Evolutionary conservation across 768 basidiomycete species (phyloP), one percentile per base, ranked within the genome.

Genomic region (Lactarius indigo): DNA sequence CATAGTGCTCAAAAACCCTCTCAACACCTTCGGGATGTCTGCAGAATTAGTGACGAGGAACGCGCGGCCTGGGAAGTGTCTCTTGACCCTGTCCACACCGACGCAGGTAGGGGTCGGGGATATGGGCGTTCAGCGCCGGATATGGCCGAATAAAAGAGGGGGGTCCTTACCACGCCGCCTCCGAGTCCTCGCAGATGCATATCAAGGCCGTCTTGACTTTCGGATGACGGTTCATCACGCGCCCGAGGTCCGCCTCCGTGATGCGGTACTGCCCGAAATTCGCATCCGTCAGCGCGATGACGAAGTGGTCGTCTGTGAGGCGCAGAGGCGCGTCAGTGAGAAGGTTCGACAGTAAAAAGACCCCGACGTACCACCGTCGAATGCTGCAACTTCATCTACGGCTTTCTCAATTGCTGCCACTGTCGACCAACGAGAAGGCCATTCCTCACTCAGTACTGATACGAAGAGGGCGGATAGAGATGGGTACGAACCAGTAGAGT

Each of bases 221-320:
- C 5, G 84, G 81, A 69, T 87, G 79, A 20, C 80, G 77, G 58
- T 81, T 83, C 85, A 88, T 87, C 0, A 80, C 83, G 23, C 80
- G 77, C 15, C 80, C 82, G 41, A 89, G 73, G 44, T 87, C 83
- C 64, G 86, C 85, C 5, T 83, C 78, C 10, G 84, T 84, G 64
- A 89, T 87, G 59, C 79, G 75, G 72, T 89, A 89, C 47, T 86
- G 79, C 28, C 78, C 82, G 65, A 88, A 88, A 75, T 88, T 89
- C 9, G 87, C 88, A 72, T 89, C 87, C 78, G 88, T 88, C 57
- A 89, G 83, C 5, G 85, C 83, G 65, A 89, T 87, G 20, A 88
- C 87, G 72, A 87, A 87, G 85, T 86, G 88, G 65, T 88, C 87
- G 69, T 89, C 87, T 85, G 64, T 1, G 57, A 2, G 26, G 35